Base-by-base conservation (phyloP, 768 basidiomycete genomes). In the Leccinellum luteum region DNA sequence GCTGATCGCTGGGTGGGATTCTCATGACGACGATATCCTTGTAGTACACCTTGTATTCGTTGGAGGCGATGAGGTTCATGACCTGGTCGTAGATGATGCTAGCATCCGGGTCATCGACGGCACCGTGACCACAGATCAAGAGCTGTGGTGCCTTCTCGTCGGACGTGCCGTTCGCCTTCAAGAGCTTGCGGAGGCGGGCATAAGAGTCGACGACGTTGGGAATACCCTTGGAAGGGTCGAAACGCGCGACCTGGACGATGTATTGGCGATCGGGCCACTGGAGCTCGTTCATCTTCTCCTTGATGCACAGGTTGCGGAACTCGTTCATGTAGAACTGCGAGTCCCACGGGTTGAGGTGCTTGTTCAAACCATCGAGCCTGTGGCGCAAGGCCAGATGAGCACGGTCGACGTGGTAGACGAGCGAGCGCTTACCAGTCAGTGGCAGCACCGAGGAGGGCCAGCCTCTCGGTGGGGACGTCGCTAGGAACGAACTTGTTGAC, bases 301-400 rank as follows among this genome's bases (percentile, higher is more conserved):
- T 87, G 48, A 74, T 74, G 64, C 91, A 93, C 50, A 90, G 73
- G 67, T 74, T 80, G 61, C 89, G 84, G 84, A 93, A 92, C 73
- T 90, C 89, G 71, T 88, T 87, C 89, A 93, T 92, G 77, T 93
- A 93, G 76, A 72, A 93, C 66, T 90, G 84, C n/a, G 86, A 79
- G 68, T 92, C 90, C 90, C 90, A 92, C 38, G 79, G 73, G 66
- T 76, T 76, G 59, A 94, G 81, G 5, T 91, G 85, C 79, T 96
- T 98, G 85, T 94, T 97, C 63, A 98, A 79, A 35, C 95, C 95
- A 73, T 98, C 95, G 56, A 98, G 85, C 82, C 89, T 89, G 52
- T 9, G 17, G 27, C 50, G 53, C 31, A 41, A 47, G 35, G 51
- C 25, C 30, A n/a, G 61, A 51, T 25, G 51, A 56, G 21, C 17